A percentile compares a stretch with the other conserved stretches of the same genome.
Evolutionary conservation across 2,329 filamentous ascomycete genomes (phyloP).

Genomic region (Fusarium pseudocircinatum): DNA sequence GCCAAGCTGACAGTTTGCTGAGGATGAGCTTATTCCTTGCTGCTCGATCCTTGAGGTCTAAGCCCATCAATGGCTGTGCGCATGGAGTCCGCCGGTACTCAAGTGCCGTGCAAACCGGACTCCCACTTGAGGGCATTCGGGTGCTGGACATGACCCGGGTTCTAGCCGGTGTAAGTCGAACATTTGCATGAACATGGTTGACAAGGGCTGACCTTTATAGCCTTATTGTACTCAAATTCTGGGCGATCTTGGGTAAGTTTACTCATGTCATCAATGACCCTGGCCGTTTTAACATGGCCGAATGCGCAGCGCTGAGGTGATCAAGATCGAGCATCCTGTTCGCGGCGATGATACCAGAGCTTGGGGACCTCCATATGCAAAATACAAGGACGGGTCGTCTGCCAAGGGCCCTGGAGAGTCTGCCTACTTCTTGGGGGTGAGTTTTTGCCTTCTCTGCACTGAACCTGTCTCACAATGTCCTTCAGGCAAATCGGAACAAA

Average conservation of each 20-base stretch:
- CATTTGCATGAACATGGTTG: background rate
- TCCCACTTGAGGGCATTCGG: conserved; percentile 84
- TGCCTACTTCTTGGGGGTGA: conserved; percentile 92
- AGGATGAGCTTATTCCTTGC: conserved; percentile 33
- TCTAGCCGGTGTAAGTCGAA: conserved; percentile 80
- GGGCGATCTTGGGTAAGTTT: conserved; percentile 87
- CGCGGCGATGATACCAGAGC: conserved; percentile 93
- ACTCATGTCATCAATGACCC: background rate
- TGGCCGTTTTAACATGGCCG: conserved; percentile 17
- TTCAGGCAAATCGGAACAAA: conserved; percentile 93
- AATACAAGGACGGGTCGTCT: conserved; percentile 70
- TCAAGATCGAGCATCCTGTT: conserved; percentile 95
- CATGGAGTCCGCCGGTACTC: conserved; percentile 44
- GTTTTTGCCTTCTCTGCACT: conserved; percentile 12
- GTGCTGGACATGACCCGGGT: conserved; percentile 98
- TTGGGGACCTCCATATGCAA: conserved; percentile 95
- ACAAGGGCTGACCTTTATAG: conserved; percentile 56
- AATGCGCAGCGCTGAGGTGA: conserved; percentile 81
- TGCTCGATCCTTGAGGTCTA: conserved; percentile 30
- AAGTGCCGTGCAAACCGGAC: conserved; percentile 42
- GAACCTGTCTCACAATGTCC: conserved; percentile 21
- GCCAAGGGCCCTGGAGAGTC: conserved; percentile 83
- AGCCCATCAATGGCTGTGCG: conserved; percentile 31
- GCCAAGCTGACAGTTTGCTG: background rate
- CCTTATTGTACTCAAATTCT: conserved; percentile 98